Percentiles rank a stretch among this genome's conserved stretches.
These are phyloP conservation scores for Dichotomocladium elegans DNA, from an alignment of 371 early-diverging fungal species.

Conservation along the genomic window DNA sequence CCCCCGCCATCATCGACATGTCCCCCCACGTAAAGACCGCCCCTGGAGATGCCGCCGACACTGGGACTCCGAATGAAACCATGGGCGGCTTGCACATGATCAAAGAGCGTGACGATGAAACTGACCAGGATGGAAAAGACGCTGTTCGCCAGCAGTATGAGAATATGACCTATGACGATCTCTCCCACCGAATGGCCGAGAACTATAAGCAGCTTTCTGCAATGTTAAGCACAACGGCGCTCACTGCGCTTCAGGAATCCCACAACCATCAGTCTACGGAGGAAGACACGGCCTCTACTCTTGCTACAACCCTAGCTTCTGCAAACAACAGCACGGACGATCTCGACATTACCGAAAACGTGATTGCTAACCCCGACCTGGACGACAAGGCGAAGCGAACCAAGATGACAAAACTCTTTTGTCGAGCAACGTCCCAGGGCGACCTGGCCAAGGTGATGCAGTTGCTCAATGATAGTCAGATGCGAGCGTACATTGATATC, in stretches of 20 bases:
- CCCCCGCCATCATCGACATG: conserved; percentile 10
- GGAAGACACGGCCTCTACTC: not conserved
- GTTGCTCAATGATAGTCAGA: conserved; percentile 53
- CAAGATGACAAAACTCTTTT: conserved; percentile 51
- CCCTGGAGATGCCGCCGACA: not conserved
- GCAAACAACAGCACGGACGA: conserved; percentile 4
- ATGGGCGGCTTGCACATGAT: conserved; percentile 17
- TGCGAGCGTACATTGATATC: conserved; percentile 59
- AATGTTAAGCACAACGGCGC: conserved; percentile 22
- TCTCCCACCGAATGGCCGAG: conserved; percentile 39
- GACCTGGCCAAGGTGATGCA: conserved; percentile 85
- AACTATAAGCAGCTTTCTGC: conserved; percentile 35
- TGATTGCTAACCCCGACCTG: conserved; percentile 9
- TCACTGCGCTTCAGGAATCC: conserved; percentile 7
- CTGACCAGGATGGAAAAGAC: not conserved
- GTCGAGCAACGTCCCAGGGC: conserved; percentile 76
- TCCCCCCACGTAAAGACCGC: conserved; percentile 8
- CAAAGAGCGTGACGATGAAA: conserved; percentile 20
- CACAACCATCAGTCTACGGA: conserved; percentile 5
- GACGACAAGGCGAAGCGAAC: conserved; percentile 41
- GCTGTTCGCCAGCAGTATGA: conserved; percentile 32
- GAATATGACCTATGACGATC: conserved; percentile 44
- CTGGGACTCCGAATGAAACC: not conserved
- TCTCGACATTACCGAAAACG: conserved; percentile 7
- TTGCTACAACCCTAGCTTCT: not conserved